Percentiles rank a stretch among this genome's conserved stretches.
These are phyloP conservation scores for Petunia secreta DNA, from an alignment of 257 asterid species.

Conservation along the genomic window DNA sequence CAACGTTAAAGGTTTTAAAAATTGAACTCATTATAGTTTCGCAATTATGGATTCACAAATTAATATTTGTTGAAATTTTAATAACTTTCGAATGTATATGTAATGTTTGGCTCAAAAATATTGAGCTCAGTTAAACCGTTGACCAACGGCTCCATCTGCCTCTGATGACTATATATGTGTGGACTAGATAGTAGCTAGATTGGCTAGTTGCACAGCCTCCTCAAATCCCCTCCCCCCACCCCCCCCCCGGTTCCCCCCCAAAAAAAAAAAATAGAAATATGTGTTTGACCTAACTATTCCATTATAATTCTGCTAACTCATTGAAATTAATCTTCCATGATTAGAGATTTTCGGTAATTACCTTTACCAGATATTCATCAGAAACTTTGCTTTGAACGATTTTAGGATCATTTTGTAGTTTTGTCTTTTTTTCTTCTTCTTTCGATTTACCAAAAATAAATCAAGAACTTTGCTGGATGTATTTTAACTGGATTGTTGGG, in stretches of 20 bases:
- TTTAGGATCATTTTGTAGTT: no score
- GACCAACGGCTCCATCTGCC: no score
- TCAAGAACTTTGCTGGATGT: not conserved
- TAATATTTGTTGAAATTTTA: no score
- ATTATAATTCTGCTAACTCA: not conserved
- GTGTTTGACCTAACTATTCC: not conserved
- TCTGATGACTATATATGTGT: not conserved
- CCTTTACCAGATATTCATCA: not conserved
- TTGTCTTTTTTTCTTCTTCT: no score
- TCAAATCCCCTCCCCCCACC: not conserved
- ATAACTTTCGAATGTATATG: no score
- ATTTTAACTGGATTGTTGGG: not conserved
- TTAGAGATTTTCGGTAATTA: not conserved
- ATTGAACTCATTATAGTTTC: no score
- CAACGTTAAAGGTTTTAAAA: no score
- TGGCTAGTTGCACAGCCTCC: not conserved
- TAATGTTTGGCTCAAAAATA: no score
- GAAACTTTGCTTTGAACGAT: no score
- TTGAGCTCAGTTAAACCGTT: no score
- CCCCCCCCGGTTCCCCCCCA: not conserved
- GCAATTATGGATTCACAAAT: no score
- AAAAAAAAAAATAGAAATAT: not conserved
- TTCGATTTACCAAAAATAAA: not conserved
- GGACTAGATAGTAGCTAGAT: not conserved
- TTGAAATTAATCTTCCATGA: not conserved